phyloP scores from a whole-genome alignment of 805 yeast species.

The Starmerella khaoyaiensis region DNA sequence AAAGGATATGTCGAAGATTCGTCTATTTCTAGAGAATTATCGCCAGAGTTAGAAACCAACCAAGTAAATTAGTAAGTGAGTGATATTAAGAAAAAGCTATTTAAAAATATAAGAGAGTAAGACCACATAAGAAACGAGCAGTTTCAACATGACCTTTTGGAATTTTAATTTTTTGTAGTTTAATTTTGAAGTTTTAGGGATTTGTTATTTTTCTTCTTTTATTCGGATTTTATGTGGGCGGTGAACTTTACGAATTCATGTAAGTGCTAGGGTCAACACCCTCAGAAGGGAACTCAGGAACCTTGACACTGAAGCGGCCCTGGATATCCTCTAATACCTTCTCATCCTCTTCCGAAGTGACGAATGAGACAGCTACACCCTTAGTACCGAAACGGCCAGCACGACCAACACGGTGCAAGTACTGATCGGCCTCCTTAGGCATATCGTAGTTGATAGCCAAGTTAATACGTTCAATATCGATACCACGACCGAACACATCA shows the following conservation, averaged over 20 bases:
- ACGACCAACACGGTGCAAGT: constrained; percentile 98
- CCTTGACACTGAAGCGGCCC: constrained; percentile 92
- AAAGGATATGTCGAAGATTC: constrained; percentile 57
- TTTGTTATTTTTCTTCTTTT: too few species aligned
- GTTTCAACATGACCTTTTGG: not conserved
- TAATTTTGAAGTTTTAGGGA: too few species aligned
- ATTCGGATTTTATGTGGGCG: too few species aligned
- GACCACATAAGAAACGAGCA: not conserved
- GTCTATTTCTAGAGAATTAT: constrained; percentile 40
- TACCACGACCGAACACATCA: constrained; percentile 98
- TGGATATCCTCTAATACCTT: constrained; percentile 84
- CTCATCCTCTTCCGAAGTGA: constrained; percentile 74
- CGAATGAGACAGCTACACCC: constrained; percentile 90
- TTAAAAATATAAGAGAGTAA: not conserved
- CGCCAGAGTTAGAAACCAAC: too few species aligned
- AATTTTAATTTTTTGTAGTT: too few species aligned
- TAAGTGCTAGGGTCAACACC: constrained; percentile 96
- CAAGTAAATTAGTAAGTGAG: too few species aligned
- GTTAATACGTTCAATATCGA: constrained; percentile 96
- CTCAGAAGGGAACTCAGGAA: constrained; percentile 90
- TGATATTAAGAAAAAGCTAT: not conserved
- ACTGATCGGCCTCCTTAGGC: constrained; percentile 94
- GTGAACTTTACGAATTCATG: constrained; percentile 90
- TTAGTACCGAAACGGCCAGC: constrained; percentile 99
- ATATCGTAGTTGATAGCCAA: constrained; percentile 94